Evolutionary conservation across 2,329 filamentous ascomycete species (phyloP), one percentile per base, ranked within the genome.

Genomic region (Ceratocystis harringtonii): DNA sequence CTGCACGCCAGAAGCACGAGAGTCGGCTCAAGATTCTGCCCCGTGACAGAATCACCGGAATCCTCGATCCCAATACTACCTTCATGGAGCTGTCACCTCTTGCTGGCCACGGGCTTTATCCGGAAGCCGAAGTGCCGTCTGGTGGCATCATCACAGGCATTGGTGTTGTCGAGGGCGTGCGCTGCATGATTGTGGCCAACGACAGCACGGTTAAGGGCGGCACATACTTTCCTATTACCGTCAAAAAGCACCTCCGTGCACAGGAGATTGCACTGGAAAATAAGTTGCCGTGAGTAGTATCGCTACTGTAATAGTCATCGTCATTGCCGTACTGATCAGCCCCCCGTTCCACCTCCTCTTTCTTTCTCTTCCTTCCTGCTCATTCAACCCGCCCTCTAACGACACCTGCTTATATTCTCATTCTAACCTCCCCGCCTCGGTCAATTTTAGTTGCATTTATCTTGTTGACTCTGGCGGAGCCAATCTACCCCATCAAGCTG

Each of bases 131-230:
- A 17, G 88, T 96, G 1, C 90, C 92, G 0, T 87, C 90, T 0
- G 94, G 88, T 30, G 92, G 91, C 5, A 94, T 99, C 70, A 90
- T 99, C 67, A 95, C 94, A 0, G 94, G 92, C 0, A 84, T 97
- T 63, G 92, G 92, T 2, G 87, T 88, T 1, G 89, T 99, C 30
- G 88, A 94, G 73, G 92, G 92, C 15, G 90, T 96, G 30, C 87
- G 86, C 50, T 97, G 92, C 75, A 87, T 96, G 78, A 89, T 97
- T 70, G 89, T 96, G 62, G 92, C 91, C 66, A 96, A 97, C 74
- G 92, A 96, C 74, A 95, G 90, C 77, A 96, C 92, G 19, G 92
- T 97, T 72, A 99, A 97, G 77, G 92, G 92, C 63, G 92, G 92
- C 28, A 95, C 92, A 1, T 99, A 99, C 77, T 97, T 92, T 73